These are phyloP conservation scores for Magnolia officinalis DNA, from an alignment of 164 flowering plant species.

Conservation along the genomic window DNA sequence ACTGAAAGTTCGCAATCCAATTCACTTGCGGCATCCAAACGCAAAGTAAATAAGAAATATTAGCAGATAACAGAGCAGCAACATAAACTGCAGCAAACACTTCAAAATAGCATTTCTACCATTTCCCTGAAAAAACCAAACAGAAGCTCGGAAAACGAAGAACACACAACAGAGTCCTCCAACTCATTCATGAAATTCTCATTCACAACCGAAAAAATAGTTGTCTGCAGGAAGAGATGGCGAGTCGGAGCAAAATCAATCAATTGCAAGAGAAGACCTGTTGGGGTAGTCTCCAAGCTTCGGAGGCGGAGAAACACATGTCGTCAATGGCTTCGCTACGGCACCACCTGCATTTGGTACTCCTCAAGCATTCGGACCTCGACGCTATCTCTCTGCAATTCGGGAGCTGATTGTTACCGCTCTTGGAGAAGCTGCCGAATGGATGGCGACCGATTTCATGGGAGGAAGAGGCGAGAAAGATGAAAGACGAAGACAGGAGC, in stretches of 20 bases:
- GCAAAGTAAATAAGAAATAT: no score
- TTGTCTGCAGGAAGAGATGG: background rate
- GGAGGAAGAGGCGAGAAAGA: background rate
- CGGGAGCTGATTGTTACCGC: slow-evolving; percentile 24
- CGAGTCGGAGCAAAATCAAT: slow-evolving; percentile 3
- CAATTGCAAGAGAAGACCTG: slow-evolving; percentile 60
- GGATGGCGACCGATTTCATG: slow-evolving; percentile 11
- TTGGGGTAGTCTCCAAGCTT: slow-evolving; percentile 60
- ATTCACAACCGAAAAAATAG: background rate
- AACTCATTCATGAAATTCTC: background rate
- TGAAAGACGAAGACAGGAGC: slow-evolving; percentile 2
- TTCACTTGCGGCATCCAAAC: no score
- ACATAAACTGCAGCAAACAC: no score
- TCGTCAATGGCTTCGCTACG: slow-evolving; percentile 56
- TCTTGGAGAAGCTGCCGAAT: slow-evolving; percentile 1
- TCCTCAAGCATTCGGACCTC: slow-evolving; percentile 43
- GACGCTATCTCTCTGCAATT: slow-evolving; percentile 34
- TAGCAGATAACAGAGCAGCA: no score
- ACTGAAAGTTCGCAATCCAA: no score
- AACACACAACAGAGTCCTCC: no score
- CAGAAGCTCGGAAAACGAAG: no score
- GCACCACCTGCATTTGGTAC: slow-evolving; percentile 60
- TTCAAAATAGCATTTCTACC: no score
- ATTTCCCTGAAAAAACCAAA: no score
- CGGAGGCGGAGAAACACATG: slow-evolving; percentile 48